Conservation (phyloP, 139 green algal species). For the Spirogloea muscicola region DNA sequence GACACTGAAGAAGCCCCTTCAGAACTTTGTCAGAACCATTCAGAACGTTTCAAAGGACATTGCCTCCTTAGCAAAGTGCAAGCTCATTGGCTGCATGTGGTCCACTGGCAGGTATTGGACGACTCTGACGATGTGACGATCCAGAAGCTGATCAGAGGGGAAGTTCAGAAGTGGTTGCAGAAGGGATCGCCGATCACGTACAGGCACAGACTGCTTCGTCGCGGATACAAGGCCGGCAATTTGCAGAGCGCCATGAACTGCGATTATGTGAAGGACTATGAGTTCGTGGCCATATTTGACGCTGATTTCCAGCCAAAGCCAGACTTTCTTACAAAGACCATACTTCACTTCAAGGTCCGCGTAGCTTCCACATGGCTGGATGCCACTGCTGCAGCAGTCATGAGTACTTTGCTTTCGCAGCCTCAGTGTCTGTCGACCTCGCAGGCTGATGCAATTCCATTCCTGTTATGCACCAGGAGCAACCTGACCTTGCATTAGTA, state of each 20-base stretch:
- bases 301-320: conserved; percentile 37
- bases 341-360: conserved; percentile 28
- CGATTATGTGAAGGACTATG: conserved; percentile 7
- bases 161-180: conserved; percentile 50
- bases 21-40: too few species aligned
- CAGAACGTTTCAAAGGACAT: too few species aligned
- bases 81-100: too few species aligned
- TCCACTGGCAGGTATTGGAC: conserved; percentile 80
- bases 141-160: conserved; percentile 53
- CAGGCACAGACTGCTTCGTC: conserved; percentile 2
- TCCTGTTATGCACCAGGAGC: too few species aligned
- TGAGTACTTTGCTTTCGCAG: too few species aligned
- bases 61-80: too few species aligned
- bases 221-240: conserved; percentile 39
- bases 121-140: conserved; percentile 73
- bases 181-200: conserved; percentile 62
- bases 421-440: too few species aligned
- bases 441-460: too few species aligned
- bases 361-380: too few species aligned
- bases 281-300: conserved; percentile 42
- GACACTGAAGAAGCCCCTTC: too few species aligned
- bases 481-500: conserved; percentile 36
- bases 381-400: too few species aligned
- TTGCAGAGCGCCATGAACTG: conserved; percentile 19
- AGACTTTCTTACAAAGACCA: conserved; percentile 29